A percentile compares a stretch with the other conserved stretches of the same genome.
phyloP scores from a whole-genome alignment of 2,329 filamentous ascomycete genomes.

The Cladorrhinum sp. region DNA sequence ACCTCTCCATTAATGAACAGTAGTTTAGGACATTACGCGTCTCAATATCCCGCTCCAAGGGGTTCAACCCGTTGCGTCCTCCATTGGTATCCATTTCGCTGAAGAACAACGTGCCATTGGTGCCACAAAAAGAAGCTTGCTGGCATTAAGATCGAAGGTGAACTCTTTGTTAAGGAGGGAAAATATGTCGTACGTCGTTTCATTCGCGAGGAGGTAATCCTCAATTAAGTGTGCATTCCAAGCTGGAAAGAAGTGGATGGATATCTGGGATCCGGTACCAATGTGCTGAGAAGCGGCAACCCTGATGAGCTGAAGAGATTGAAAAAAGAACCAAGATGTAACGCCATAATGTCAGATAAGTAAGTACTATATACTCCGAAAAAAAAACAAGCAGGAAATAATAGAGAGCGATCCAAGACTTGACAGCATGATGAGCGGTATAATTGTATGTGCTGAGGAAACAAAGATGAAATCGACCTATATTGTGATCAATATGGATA shows the following conservation, averaged over 20 bases:
- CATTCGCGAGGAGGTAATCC: slow-evolving; percentile 53
- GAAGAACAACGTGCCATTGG: slow-evolving; percentile 63
- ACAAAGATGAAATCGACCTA: background rate
- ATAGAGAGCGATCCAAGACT: background rate
- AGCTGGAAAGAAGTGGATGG: slow-evolving; percentile 48
- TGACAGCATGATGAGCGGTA: background rate
- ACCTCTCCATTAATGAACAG: slow-evolving; percentile 11
- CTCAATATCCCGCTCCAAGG: slow-evolving; percentile 57
- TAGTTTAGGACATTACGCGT: slow-evolving; percentile 43
- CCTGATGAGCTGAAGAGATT: slow-evolving; percentile 6
- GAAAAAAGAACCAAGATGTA: background rate
- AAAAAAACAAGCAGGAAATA: background rate
- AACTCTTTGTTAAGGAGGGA: slow-evolving; percentile 58
- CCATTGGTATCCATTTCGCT: slow-evolving; percentile 59
- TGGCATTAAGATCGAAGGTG: slow-evolving; percentile 63
- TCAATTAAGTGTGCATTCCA: slow-evolving; percentile 47
- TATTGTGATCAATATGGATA: background rate
- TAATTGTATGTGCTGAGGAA: no score
- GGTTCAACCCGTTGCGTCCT: slow-evolving; percentile 48
- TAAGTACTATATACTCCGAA: no score
- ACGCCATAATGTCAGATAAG: slow-evolving; percentile 1
- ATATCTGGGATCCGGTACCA: slow-evolving; percentile 35
- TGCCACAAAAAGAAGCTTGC: slow-evolving; percentile 59
- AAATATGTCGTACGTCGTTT: slow-evolving; percentile 56
- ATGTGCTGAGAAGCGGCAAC: slow-evolving; percentile 17